Conservation (phyloP, 1,139 yeast genomes). For the Scheffersomyces illinoinensis region DNA sequence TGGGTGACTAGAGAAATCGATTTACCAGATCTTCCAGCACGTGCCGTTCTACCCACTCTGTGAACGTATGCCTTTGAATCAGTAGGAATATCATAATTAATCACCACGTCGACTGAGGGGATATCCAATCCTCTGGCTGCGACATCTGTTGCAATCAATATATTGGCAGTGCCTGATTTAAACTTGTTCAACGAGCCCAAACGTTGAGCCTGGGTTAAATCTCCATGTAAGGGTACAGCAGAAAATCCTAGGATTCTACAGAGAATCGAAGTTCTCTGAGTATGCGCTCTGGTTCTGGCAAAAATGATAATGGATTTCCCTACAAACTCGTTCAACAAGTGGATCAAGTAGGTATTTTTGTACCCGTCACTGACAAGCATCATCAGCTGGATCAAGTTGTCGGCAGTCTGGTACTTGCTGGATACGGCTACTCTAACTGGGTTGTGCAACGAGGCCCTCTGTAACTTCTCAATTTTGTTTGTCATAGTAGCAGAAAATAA, state of each 20-base stretch:
- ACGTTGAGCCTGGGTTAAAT: conserved; percentile 87
- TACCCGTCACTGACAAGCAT: conserved; percentile 92
- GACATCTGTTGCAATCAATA: conserved; percentile 94
- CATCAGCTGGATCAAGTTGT: conserved; percentile 82
- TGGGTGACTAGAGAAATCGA: conserved; percentile 92
- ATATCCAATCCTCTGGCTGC: conserved; percentile 98
- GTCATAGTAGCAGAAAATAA: conserved; percentile 97
- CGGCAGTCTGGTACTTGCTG: conserved; percentile 88
- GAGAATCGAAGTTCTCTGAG: conserved; percentile 84
- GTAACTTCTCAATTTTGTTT: conserved; percentile 88
- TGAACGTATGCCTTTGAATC: conserved; percentile 98
- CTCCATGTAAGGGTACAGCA: conserved; percentile 94
- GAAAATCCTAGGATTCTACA: conserved; percentile 81
- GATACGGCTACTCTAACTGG: conserved; percentile 94
- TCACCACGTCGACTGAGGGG: conserved; percentile 89
- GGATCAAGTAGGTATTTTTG: conserved; percentile 84
- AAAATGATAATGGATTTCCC: conserved; percentile 90
- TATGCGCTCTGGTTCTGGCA: conserved; percentile 93
- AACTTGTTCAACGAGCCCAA: conserved; percentile 91
- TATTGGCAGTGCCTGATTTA: conserved; percentile 79
- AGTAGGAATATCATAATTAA: conserved; percentile 94
- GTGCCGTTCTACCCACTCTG: conserved; percentile 96
- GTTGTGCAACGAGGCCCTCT: conserved; percentile 83
- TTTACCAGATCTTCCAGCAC: conserved; percentile 96
- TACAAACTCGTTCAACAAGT: conserved; percentile 75